Percentiles rank a stretch among this genome's conserved stretches.
These are phyloP conservation scores for Diaporthe capsici DNA, from an alignment of 2,329 filamentous ascomycete genomes.

Conservation along the genomic window DNA sequence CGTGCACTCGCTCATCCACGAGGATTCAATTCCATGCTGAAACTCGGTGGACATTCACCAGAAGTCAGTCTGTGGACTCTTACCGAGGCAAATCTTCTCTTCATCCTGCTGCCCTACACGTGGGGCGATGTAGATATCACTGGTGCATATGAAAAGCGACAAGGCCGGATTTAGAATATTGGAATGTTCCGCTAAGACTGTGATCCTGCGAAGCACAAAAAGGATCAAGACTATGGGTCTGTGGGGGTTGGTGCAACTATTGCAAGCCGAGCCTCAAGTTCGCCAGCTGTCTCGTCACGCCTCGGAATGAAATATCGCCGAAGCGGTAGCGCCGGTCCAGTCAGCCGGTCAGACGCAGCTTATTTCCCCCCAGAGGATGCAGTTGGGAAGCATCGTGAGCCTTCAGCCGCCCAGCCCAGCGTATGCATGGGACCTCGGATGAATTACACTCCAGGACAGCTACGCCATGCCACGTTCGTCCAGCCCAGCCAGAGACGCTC, in stretches of 20 bases:
- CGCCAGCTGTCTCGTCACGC: neutral
- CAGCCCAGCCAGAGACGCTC: conserved; percentile 36
- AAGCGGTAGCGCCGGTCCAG: neutral
- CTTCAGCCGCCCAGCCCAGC: neutral
- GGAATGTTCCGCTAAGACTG: neutral
- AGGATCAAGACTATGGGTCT: neutral
- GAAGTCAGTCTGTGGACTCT: neutral
- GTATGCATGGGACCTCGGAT: neutral
- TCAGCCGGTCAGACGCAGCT: conserved; percentile 11
- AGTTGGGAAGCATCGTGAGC: neutral
- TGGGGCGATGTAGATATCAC: neutral
- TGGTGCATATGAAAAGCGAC: neutral
- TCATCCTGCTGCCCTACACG: neutral
- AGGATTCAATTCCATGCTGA: neutral
- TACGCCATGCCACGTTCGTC: neutral
- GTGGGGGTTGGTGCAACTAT: conserved; percentile 1
- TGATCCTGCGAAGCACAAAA: neutral
- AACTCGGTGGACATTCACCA: neutral
- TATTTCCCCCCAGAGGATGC: neutral
- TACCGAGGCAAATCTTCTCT: neutral
- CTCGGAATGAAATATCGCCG: neutral
- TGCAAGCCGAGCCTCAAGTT: neutral
- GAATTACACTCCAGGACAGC: neutral
- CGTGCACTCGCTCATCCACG: neutral
- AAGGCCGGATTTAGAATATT: neutral